phyloP scores from a whole-genome alignment of 148 eudicot species.

The Amaranthus hypochondriacus region DNA sequence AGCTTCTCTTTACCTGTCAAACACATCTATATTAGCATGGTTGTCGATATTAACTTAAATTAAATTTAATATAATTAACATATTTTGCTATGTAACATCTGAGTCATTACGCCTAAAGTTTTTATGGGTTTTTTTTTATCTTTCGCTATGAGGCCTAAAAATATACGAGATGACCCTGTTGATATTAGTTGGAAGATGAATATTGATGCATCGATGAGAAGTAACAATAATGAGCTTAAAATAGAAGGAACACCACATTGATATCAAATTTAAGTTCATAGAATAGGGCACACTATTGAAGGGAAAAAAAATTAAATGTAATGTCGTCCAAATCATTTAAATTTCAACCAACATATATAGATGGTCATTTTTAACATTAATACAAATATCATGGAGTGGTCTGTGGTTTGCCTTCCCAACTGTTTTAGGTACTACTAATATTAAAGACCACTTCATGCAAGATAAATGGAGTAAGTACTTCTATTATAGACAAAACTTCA shows the following conservation, averaged over 20 bases:
- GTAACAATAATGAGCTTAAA: constrained; percentile 3
- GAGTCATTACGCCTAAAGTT: too few relatives aligned
- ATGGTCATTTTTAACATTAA: not conserved
- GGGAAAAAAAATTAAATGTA: not conserved
- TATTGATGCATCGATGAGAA: not conserved
- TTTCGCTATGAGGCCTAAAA: not conserved
- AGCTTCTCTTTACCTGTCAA: constrained; percentile 77
- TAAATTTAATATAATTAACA: too few relatives aligned
- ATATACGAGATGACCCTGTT: constrained; percentile 16
- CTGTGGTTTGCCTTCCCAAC: not conserved
- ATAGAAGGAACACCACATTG: not conserved
- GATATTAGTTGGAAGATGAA: constrained; percentile 9
- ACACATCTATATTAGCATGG: not conserved
- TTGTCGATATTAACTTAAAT: too few relatives aligned
- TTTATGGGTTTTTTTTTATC: too few relatives aligned
- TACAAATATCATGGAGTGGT: not conserved
- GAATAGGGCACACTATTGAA: not conserved
- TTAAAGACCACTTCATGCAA: too few relatives aligned
- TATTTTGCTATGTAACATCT: too few relatives aligned
- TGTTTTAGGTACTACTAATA: not conserved
- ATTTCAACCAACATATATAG: not conserved
- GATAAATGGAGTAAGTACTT: too few relatives aligned
- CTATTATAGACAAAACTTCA: too few relatives aligned
- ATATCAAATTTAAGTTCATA: not conserved
- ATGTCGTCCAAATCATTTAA: constrained; percentile 6